These are phyloP conservation scores for Gossypium longicalyx DNA, from an alignment of 345 rosid species.

Conservation along the genomic window DNA sequence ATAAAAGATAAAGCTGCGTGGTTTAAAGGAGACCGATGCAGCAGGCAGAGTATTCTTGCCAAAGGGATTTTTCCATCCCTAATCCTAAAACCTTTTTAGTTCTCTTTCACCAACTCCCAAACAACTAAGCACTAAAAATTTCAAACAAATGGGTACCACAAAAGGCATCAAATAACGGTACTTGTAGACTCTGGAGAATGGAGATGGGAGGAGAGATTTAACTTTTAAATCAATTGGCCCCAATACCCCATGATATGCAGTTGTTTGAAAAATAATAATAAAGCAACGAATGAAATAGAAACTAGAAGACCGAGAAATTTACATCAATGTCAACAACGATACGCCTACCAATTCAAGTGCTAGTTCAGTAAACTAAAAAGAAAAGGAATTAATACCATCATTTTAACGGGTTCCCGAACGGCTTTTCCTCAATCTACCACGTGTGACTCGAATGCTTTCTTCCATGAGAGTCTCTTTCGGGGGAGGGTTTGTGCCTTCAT, in stretches of 20 bases:
- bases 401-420: constrained; percentile 38
- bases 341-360: constrained; percentile 30
- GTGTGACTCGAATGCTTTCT: constrained; percentile 36
- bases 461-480: constrained; percentile 53
- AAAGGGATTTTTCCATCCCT: constrained; percentile 3
- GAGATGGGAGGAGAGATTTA: background rate
- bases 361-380: constrained; percentile 24
- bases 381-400: background rate
- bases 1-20: background rate
- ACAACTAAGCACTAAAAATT: background rate
- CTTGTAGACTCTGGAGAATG: background rate
- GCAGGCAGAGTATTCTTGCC: background rate
- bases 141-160: background rate
- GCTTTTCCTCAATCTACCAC: constrained; percentile 46
- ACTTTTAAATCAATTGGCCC: background rate
- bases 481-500: constrained; percentile 38
- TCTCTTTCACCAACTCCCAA: constrained; percentile 2
- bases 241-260: background rate
- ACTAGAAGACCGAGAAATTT: constrained; percentile 28
- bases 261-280: constrained; percentile 14
- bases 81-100: background rate
- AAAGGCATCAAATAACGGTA: background rate
- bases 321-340: constrained; percentile 31
- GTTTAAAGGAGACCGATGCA: background rate
- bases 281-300: constrained; percentile 48